Evolutionary conservation across 306 rosid species (phyloP).

Genomic region (Lotus japonicus): DNA sequence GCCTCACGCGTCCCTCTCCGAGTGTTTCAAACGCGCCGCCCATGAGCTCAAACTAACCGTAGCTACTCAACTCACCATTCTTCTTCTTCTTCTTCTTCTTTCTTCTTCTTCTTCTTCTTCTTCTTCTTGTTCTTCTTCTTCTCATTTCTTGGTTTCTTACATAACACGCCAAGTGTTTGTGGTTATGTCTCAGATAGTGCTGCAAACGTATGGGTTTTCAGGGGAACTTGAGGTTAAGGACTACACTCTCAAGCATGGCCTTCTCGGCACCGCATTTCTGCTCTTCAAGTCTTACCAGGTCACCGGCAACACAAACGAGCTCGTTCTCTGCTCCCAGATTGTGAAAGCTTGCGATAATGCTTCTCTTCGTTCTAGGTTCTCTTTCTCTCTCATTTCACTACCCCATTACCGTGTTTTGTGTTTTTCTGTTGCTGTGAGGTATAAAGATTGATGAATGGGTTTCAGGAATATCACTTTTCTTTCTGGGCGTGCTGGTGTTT

Average conservation of each 20-base stretch:
- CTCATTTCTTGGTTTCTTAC: background rate
- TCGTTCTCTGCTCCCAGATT: conserved; percentile 51
- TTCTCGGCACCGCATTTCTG: conserved; percentile 68
- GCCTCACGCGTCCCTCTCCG: conserved; percentile 48
- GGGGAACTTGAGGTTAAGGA: conserved; percentile 42
- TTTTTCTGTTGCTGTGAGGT: background rate
- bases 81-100: background rate
- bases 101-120: too few species aligned
- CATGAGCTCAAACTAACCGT: conserved; percentile 73
- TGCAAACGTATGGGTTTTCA: conserved; percentile 49
- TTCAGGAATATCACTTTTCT: conserved; percentile 58
- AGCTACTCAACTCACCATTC: background rate
- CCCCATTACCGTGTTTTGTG: background rate
- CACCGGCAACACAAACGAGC: conserved; percentile 40
- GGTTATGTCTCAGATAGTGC: conserved; percentile 45
- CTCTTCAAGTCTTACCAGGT: conserved; percentile 52
- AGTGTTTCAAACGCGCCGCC: conserved; percentile 67
- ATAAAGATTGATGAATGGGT: conserved; percentile 13
- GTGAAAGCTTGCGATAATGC: conserved; percentile 65
- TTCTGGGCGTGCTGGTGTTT: conserved; percentile 75
- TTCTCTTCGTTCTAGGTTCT: conserved; percentile 46
- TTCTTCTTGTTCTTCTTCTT: too few species aligned
- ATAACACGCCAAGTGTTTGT: conserved; percentile 26
- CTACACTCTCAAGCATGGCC: conserved; percentile 57
- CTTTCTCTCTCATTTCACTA: background rate